Percentiles rank a stretch among this genome's conserved stretches.
phyloP scores from a whole-genome alignment of 371 early-diverging fungal species.

The Mortierella sp. region DNA sequence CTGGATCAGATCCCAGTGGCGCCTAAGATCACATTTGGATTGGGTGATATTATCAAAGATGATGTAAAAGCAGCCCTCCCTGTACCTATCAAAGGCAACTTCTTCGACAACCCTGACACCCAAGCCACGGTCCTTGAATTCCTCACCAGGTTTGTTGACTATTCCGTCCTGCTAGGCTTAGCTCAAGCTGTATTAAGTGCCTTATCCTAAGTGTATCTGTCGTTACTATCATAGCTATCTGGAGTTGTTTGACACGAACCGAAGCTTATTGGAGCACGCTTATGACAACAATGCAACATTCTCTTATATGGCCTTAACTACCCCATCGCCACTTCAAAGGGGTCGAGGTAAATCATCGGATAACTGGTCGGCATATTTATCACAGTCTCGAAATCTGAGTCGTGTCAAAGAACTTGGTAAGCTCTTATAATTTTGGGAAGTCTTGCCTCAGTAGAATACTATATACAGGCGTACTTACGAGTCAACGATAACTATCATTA shows the following conservation, averaged over 20 bases:
- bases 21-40: slow-evolving; percentile 38
- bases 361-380: slow-evolving; percentile 25
- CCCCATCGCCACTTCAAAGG: slow-evolving; percentile 11
- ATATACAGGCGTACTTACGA: neutral
- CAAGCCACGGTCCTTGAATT: slow-evolving; percentile 34
- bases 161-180: neutral
- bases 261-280: slow-evolving; percentile 18
- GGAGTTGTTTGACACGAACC: slow-evolving; percentile 33
- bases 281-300: slow-evolving; percentile 37
- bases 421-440: neutral
- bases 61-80: neutral
- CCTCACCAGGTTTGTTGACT: slow-evolving; percentile 23
- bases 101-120: slow-evolving; percentile 30
- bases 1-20: slow-evolving; percentile 31
- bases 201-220: neutral
- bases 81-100: slow-evolving; percentile 36
- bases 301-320: slow-evolving; percentile 16
- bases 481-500: neutral
- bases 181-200: neutral
- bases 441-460: neutral
- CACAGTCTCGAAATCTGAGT: slow-evolving; percentile 16
- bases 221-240: slow-evolving; percentile 21
- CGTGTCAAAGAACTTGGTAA: slow-evolving; percentile 28
- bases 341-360: slow-evolving; percentile 7
- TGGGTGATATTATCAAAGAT: slow-evolving; percentile 15